Evolutionary conservation across 768 basidiomycete species (phyloP).

Genomic region (Kwoniella sp.): DNA sequence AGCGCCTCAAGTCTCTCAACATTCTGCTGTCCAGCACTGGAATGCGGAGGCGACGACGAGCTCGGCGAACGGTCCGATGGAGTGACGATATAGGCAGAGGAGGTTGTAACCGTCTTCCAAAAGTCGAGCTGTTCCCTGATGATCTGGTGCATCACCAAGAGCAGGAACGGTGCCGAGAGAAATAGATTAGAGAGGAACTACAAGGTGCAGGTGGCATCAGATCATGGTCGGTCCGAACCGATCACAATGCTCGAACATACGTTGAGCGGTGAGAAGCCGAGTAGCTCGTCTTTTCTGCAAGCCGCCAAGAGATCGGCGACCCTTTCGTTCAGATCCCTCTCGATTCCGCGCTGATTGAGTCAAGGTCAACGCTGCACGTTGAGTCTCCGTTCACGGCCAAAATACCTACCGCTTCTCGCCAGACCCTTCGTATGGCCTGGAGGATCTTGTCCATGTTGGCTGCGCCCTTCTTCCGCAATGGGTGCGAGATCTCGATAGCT

Average conservation of each 20-base stretch:
- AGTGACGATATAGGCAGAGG: constrained; percentile 12
- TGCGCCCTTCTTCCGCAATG: constrained; percentile 14
- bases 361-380: not conserved
- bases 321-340: constrained; percentile 9
- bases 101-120: constrained; percentile 5
- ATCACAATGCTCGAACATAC: constrained; percentile 4
- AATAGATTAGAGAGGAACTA: constrained; percentile 25
- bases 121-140: constrained; percentile 27
- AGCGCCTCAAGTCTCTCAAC: constrained; percentile 20
- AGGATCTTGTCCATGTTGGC: constrained; percentile 21
- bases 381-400: not conserved
- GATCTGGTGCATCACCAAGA: constrained; percentile 26
- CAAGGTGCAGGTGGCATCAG: not conserved
- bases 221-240: not conserved
- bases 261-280: constrained; percentile 34
- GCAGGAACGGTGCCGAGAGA: constrained; percentile 20
- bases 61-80: constrained; percentile 1
- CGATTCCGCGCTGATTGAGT: constrained; percentile 1
- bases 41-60: not conserved
- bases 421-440: constrained; percentile 6
- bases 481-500: constrained; percentile 11
- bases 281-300: constrained; percentile 4
- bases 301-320: not conserved
- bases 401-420: constrained; percentile 22
- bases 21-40: not conserved